Conservation (phyloP, 441 rosid genomes). For the Pelargonium citronellum region DNA sequence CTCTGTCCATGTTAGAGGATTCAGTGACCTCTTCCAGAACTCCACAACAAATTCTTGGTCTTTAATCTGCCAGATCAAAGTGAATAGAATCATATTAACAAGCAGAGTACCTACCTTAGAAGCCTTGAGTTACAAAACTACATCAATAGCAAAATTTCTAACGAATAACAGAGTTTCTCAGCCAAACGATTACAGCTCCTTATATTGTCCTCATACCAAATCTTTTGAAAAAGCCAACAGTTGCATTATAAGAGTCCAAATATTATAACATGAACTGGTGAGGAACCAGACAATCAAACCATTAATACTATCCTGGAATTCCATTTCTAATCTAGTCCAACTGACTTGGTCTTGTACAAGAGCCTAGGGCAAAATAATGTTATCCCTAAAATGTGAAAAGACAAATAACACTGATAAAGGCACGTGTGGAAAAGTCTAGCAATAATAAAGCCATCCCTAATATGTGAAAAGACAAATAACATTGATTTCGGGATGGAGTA, state of each 20-base stretch:
- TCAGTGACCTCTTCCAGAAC: slow-evolving; percentile 74
- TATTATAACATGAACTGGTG: background rate
- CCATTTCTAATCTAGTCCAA: background rate
- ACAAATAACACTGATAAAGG: background rate
- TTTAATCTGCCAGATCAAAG: slow-evolving; percentile 51
- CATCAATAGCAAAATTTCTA: slow-evolving; percentile 6
- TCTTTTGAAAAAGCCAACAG: background rate
- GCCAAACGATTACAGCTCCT: background rate
- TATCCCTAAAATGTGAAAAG: no score
- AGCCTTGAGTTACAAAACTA: background rate
- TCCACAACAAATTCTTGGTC: slow-evolving; percentile 52
- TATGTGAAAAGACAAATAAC: background rate
- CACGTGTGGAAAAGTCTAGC: background rate
- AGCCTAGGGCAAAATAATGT: background rate
- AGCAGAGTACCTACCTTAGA: background rate
- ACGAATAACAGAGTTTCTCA: background rate
- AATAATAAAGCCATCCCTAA: background rate
- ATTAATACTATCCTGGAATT: background rate
- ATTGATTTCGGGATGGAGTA: background rate
- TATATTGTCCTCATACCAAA: background rate
- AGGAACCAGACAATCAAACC: background rate
- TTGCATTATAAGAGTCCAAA: background rate
- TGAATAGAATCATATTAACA: background rate
- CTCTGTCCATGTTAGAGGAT: slow-evolving; percentile 91
- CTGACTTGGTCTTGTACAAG: background rate